Base-by-base conservation (phyloP, 1,284 basidiomycete species). In the Dichomitus squalens region DNA sequence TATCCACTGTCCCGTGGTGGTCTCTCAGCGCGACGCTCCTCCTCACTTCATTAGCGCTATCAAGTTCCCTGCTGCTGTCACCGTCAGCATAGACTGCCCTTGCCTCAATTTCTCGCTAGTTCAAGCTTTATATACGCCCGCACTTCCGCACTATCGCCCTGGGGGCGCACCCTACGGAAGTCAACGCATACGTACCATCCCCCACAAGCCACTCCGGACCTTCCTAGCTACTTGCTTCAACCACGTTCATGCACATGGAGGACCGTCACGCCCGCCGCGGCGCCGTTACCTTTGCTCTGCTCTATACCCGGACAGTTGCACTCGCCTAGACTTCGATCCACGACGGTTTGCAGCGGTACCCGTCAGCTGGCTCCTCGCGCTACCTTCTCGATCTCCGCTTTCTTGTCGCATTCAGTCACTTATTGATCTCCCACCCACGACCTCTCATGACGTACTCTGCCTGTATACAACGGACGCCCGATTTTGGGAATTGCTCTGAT, bases 291-390 rank as follows among this genome's bases (percentile, higher is more conserved):
- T 58, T 58, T 21, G 12, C 50, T 47, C 43, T 55, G 20, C 39
- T 44, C 49, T 57, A 63, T 63, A 63, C 61, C 61, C 61, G 58
- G 54, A 52, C 52, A 52, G 40, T 50, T 52, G 43, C 57, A 36
- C 29, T 43, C 16, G 34, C 49, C 14, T 31, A 11, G 29, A 31
- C 29, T 51, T 29, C 18, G 52, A 56, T 39, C 44, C 51, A 57
- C 43, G 16, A 9, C 48, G 12, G 43, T 16, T 33, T 35, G 49
- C 34, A 52, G 50, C 36, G 33, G 23, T 29, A 14, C n/a, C n/a
- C n/a, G 7, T 50, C 27, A n/a, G 34, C 36, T 27, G 14, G 9
- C 9, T 23, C 11, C 31, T 40, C 2, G 29, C 38, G 44, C 46
- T 39, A 51, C 18, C 20, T 7, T 34, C 9, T 12, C 18, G n/a